Evolutionary conservation across 2,329 filamentous ascomycete species (phyloP), one percentile per base, ranked within the genome.

Genomic region (Calonectria pseudoreteaudii): DNA sequence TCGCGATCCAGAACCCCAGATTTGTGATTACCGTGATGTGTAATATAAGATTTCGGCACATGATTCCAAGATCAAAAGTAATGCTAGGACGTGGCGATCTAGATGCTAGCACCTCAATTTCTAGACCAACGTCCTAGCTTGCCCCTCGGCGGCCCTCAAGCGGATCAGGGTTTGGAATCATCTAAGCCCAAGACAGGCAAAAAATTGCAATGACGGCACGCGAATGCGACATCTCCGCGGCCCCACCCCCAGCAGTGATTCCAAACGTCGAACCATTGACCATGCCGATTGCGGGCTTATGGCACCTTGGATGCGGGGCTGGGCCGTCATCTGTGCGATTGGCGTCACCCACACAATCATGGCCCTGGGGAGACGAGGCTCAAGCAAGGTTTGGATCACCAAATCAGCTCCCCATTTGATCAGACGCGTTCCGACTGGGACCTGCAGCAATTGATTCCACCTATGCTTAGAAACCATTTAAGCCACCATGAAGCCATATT

Each of bases 261-360:
- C 36, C 66, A 68, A 66, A 71, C 62, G 31, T 66, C 62, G 64
- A 56, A 30, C 30, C n/a, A 69, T 69, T 47, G 36, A 28, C 62
- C 31, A 56, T 30, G 23, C 70, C 70, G 66, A 66, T 56, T 64
- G 66, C 58, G 70, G 69, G 65, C 38, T 34, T 11, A 30, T 26
- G 44, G 53, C 26, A 34, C 23, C 62, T 38, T 20, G 56, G 44
- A 50, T 68, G 70, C 56, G 70, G 65, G 65, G 70, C 68, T 44
- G 18, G 23, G 8, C 26, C 34, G 26, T 65, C 23, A n/a, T 28
- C 23, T 23, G 38, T 23, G 60, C 30, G 41, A n/a, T 58, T 64
- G 18, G 38, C 28, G 16, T 56, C 16, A 23, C 26, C 52, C 30
- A 31, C 52, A 34, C 14, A 41, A 38, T 62, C 13, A 62, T 28